Conservation (phyloP, 169 alveolate species). For the Cryptosporidium meleagridis region DNA sequence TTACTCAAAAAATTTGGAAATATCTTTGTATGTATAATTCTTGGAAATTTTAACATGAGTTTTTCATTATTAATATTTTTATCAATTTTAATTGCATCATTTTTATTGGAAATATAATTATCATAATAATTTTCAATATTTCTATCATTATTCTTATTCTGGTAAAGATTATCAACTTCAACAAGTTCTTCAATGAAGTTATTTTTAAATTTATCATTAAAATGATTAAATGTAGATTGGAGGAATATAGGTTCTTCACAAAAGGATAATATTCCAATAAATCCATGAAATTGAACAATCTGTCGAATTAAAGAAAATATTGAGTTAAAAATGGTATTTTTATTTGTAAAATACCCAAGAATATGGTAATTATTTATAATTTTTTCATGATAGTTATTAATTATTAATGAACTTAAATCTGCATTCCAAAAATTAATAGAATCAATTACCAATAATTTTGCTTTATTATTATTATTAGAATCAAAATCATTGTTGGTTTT, state of each 20-base stretch:
- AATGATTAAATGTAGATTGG: not conserved
- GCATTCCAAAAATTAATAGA: slow-evolving; percentile 58
- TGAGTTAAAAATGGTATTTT: slow-evolving; percentile 29
- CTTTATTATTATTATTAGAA: not conserved
- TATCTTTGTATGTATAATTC: not conserved
- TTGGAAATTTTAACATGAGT: slow-evolving; percentile 19
- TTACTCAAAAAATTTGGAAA: slow-evolving; percentile 13
- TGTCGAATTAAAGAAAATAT: slow-evolving; percentile 12
- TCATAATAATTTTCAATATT: not conserved
- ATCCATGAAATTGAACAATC: slow-evolving; percentile 19
- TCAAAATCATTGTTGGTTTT: not conserved
- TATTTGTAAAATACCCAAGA: slow-evolving; percentile 31
- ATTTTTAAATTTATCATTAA: not conserved
- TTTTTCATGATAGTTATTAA: not conserved
- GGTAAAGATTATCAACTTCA: slow-evolving; percentile 6
- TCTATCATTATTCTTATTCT: not conserved
- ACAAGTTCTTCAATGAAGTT: slow-evolving; percentile 32
- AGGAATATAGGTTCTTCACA: not conserved
- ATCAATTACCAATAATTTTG: slow-evolving; percentile 36
- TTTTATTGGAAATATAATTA: not conserved
- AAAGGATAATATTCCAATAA: slow-evolving; percentile 20
- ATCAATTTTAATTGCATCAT: not conserved
- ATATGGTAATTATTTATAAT: not conserved
- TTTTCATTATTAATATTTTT: not conserved
- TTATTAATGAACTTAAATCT: slow-evolving; percentile 6